A percentile compares a stretch with the other conserved stretches of the same genome.
These are phyloP conservation scores for Boletus patriciae DNA, from an alignment of 768 basidiomycete species.

Conservation along the genomic window DNA sequence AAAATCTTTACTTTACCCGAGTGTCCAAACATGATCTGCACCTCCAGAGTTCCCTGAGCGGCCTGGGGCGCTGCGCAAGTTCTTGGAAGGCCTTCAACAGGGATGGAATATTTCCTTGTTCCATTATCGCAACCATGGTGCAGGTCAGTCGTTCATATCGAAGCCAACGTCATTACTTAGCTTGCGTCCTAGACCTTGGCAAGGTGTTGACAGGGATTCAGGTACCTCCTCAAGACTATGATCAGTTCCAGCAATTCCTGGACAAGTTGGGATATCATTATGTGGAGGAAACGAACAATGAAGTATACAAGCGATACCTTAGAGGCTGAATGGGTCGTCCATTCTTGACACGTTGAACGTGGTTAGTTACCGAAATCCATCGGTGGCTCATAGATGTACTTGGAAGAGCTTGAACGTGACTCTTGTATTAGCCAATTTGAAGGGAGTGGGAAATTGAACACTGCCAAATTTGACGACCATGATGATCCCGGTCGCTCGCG, in stretches of 20 bases:
- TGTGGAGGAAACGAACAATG: conserved; percentile 91
- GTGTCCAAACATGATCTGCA: not conserved
- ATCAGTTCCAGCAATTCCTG: conserved; percentile 73
- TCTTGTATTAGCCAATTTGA: not conserved
- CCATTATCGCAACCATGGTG: conserved; percentile 98
- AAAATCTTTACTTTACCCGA: not conserved
- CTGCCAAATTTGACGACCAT: conserved; percentile 4
- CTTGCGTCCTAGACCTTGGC: conserved; percentile 67
- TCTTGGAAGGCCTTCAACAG: conserved; percentile 76
- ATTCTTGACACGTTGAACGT: not conserved
- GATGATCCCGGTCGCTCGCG: conserved; percentile 6
- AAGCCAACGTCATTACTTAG: not conserved
- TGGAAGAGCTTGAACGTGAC: not conserved
- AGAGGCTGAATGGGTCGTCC: conserved; percentile 31
- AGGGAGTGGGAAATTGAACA: conserved; percentile 12
- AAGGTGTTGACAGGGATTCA: conserved; percentile 94
- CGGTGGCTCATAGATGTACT: not conserved
- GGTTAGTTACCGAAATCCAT: not conserved
- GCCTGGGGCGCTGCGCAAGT: conserved; percentile 87
- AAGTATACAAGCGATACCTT: conserved; percentile 77
- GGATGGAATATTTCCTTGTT: conserved; percentile 97
- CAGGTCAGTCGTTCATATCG: conserved; percentile 54
- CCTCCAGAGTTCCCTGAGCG: conserved; percentile 90
- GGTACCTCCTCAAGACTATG: conserved; percentile 68
- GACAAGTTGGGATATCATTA: conserved; percentile 79